These are phyloP conservation scores for Quercus parvula DNA, from an alignment of 306 rosid species.

Conservation along the genomic window DNA sequence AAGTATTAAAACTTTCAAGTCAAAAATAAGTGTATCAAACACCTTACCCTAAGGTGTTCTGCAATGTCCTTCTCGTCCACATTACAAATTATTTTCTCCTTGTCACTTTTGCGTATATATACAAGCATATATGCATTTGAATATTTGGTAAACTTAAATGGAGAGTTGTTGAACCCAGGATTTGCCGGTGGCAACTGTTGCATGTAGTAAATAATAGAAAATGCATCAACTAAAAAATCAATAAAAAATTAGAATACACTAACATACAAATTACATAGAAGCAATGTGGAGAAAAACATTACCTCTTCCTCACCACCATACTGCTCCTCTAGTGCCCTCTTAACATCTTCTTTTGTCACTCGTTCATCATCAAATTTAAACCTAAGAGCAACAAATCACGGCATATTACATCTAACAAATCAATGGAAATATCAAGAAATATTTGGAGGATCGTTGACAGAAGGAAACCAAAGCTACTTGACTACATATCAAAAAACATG, in stretches of 20 bases:
- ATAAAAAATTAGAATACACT: background rate
- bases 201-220: constrained; percentile 20
- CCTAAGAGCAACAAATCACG: constrained; percentile 32
- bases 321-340: constrained; percentile 94
- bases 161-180: constrained; percentile 84
- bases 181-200: constrained; percentile 76
- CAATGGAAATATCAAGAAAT: background rate
- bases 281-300: background rate
- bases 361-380: constrained; percentile 92
- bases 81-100: constrained; percentile 78
- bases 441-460: background rate
- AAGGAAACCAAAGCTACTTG: constrained; percentile 9
- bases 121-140: constrained; percentile 98
- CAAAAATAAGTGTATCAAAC: background rate
- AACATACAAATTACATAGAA: background rate
- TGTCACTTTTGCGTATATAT: constrained; percentile 85
- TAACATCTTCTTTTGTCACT: constrained; percentile 79
- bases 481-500: background rate
- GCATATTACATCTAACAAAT: background rate
- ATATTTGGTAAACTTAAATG: constrained; percentile 83
- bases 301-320: constrained; percentile 98
- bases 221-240: background rate
- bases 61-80: constrained; percentile 92
- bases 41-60: constrained; percentile 73
- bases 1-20: background rate